These are phyloP conservation scores for Ophiosphaerella korrae DNA, from an alignment of 2,329 filamentous ascomycete genomes.

Conservation along the genomic window DNA sequence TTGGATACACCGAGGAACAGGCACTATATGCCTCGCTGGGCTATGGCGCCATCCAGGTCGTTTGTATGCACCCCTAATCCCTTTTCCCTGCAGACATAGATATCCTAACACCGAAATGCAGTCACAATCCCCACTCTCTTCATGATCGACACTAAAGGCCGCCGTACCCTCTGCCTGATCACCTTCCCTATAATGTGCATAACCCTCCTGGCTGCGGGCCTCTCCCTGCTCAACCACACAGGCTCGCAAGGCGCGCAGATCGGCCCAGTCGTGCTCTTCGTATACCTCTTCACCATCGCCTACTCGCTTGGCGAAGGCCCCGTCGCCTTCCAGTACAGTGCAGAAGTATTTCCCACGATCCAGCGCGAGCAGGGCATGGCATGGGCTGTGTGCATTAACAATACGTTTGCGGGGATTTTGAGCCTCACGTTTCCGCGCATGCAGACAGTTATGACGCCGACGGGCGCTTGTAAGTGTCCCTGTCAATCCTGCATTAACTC, in stretches of 20 bases:
- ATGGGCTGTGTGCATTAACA: slow-evolving; percentile 50
- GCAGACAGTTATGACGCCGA: slow-evolving; percentile 45
- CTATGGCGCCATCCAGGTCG: slow-evolving; percentile 44
- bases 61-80: slow-evolving; percentile 10
- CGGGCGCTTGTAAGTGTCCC: slow-evolving; percentile 34
- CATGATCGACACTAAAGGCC: slow-evolving; percentile 47
- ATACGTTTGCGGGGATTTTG: slow-evolving; percentile 50
- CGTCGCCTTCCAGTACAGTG: slow-evolving; percentile 55
- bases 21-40: slow-evolving; percentile 46
- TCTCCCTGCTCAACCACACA: slow-evolving; percentile 39
- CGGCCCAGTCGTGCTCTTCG: slow-evolving; percentile 42
- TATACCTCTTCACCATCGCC: slow-evolving; percentile 44
- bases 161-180: slow-evolving; percentile 37
- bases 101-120: too few relatives aligned
- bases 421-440: slow-evolving; percentile 48
- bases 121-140: slow-evolving; percentile 45
- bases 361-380: slow-evolving; percentile 50
- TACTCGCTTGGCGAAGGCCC: slow-evolving; percentile 53
- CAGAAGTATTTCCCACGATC: slow-evolving; percentile 46
- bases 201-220: slow-evolving; percentile 43
- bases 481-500: too few relatives aligned
- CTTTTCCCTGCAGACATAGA: too few relatives aligned
- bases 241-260: slow-evolving; percentile 27
- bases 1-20: slow-evolving; percentile 32
- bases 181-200: slow-evolving; percentile 47